Conservation (phyloP, 768 basidiomycete species). For the Harrya chromipes region DNA sequence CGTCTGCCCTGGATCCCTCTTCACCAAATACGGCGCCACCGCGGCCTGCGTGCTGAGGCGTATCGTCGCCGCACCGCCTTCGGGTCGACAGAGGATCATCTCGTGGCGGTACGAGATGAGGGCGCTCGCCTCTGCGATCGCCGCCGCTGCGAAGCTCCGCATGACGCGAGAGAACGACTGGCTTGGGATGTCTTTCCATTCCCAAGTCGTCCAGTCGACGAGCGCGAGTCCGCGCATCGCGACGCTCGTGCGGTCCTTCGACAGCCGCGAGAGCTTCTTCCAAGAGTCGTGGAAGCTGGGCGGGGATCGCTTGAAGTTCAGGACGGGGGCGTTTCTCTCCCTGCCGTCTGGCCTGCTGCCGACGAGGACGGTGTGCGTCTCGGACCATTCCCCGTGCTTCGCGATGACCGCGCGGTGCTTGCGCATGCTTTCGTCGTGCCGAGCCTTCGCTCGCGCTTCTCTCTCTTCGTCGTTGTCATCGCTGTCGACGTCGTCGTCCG, state of each 20-base stretch:
- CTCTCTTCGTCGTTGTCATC: neutral
- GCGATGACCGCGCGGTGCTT: neutral
- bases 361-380: neutral
- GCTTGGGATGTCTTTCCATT: neutral
- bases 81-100: neutral
- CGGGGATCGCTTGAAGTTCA: neutral
- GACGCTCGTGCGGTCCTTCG: neutral
- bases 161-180: neutral
- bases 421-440: neutral
- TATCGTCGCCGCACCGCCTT: neutral
- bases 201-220: neutral
- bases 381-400: neutral
- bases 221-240: neutral
- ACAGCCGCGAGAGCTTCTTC: neutral
- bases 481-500: no score
- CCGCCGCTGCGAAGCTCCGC: neutral
- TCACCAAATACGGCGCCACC: neutral
- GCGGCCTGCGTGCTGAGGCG: neutral
- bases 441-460: neutral
- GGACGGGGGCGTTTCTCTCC: no score
- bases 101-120: neutral
- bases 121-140: neutral
- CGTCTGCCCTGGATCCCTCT: neutral
- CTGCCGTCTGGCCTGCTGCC: neutral
- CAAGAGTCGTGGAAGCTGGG: neutral